These are phyloP conservation scores for Colletotrichum melonis DNA, from an alignment of 2,329 filamentous ascomycete species.

Conservation along the genomic window DNA sequence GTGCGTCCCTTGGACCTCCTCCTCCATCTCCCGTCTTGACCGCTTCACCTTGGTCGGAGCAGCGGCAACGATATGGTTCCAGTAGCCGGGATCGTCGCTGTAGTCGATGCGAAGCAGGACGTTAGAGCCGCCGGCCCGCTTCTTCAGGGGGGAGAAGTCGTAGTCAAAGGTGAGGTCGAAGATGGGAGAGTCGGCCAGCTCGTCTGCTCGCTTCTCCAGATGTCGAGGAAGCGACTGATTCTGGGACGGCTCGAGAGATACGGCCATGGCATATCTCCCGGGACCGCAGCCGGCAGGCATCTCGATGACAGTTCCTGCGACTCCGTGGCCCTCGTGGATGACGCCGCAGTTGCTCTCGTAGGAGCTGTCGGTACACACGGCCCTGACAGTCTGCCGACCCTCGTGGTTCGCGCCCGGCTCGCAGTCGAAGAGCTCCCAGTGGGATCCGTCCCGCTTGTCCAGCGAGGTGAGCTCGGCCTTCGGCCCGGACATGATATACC, in stretches of 20 bases:
- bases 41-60: not conserved
- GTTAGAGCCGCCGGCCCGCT: not conserved
- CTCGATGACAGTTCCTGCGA: conserved; percentile 3
- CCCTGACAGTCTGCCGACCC: not conserved
- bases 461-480: not conserved
- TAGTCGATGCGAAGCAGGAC: conserved; percentile 1
- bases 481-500: conserved; percentile 6
- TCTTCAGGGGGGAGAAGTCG: not conserved
- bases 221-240: not conserved
- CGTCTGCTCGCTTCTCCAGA: not conserved
- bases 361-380: conserved; percentile 7
- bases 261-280: conserved; percentile 9
- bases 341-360: conserved; percentile 9
- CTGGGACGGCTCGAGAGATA: not conserved
- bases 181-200: not conserved
- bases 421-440: conserved; percentile 16
- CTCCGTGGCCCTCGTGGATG: not conserved
- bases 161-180: conserved; percentile 11
- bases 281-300: conserved; percentile 11
- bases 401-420: not conserved
- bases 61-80: not conserved
- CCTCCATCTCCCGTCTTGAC: not conserved
- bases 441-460: conserved; percentile 9
- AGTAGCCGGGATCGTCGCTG: conserved; percentile 9
- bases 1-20: conserved; percentile 17